phyloP scores from a whole-genome alignment of 2,329 filamentous ascomycete genomes.

The Exophiala lecanii-corni region DNA sequence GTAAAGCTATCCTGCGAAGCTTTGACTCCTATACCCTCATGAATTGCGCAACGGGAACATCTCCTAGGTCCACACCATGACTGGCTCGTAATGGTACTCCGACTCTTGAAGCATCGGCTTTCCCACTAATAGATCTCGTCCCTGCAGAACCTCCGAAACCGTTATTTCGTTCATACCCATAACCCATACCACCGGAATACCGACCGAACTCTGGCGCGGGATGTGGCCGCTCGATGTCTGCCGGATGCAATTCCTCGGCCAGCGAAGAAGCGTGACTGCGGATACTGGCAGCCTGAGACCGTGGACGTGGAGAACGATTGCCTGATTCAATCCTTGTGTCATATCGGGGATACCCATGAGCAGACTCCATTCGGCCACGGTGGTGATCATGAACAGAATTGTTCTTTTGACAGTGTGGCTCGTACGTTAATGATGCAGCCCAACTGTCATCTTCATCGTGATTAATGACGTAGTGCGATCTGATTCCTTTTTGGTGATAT shows the following conservation, averaged over 20 bases:
- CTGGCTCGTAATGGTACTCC: conserved; percentile 18
- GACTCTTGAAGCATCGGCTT: conserved; percentile 14
- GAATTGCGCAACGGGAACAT: conserved; percentile 26
- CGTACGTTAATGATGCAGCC: too few relatives aligned
- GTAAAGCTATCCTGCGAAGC: too few relatives aligned
- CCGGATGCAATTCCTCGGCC: conserved; percentile 17
- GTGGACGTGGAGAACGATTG: conserved; percentile 9
- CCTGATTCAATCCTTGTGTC: too few relatives aligned
- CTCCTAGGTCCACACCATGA: conserved; percentile 27
- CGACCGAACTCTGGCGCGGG: conserved; percentile 27
- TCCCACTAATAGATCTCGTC: conserved; percentile 25
- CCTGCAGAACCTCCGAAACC: conserved; percentile 36
- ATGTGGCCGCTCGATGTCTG: conserved; percentile 3
- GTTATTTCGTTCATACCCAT: conserved; percentile 32
- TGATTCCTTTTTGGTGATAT: too few relatives aligned
- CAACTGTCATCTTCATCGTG: too few relatives aligned
- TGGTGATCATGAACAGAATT: too few relatives aligned
- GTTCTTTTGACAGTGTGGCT: too few relatives aligned
- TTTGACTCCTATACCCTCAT: too few relatives aligned
- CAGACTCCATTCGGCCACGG: too few relatives aligned
- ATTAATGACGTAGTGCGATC: too few relatives aligned
- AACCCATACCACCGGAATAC: conserved; percentile 34
- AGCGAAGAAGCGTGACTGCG: conserved; percentile 12
- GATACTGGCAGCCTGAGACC: conserved; percentile 10
- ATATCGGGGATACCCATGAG: too few relatives aligned